Conservation (phyloP, 2,329 filamentous ascomycete genomes). For the Ophiostoma triangulosporum region DNA sequence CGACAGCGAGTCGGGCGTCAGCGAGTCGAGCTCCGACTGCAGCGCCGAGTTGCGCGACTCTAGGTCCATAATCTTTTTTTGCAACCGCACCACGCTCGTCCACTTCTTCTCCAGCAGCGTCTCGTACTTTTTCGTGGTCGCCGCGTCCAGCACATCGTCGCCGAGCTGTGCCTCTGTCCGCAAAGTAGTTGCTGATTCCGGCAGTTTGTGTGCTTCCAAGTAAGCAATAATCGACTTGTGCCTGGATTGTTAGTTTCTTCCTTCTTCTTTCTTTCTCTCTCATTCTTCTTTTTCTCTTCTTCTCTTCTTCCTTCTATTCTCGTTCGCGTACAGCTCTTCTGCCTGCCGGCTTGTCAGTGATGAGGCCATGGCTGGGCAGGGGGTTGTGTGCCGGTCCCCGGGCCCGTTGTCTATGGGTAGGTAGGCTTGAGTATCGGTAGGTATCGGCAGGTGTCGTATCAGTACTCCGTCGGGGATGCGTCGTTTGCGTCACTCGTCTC, state of each 20-base stretch:
- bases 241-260: conserved; percentile 29
- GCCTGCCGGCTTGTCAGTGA: conserved; percentile 48
- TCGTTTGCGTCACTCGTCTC: not conserved
- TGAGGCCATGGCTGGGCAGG: conserved; percentile 7
- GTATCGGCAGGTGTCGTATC: no score
- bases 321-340: conserved; percentile 63
- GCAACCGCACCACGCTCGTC: conserved; percentile 86
- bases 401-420: conserved; percentile 2
- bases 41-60: conserved; percentile 60
- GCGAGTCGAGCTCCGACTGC: conserved; percentile 72
- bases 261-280: not conserved
- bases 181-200: conserved; percentile 55
- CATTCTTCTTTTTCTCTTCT: not conserved
- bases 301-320: not conserved
- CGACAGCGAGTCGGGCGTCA: conserved; percentile 63
- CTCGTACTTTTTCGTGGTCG: conserved; percentile 87
- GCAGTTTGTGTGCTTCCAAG: conserved; percentile 58
- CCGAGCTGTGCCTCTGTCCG: conserved; percentile 65
- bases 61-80: conserved; percentile 97
- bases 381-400: conserved; percentile 7
- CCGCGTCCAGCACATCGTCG: conserved; percentile 52
- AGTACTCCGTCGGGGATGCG: not conserved
- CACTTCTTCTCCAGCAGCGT: conserved; percentile 94
- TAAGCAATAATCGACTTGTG: conserved; percentile 94
- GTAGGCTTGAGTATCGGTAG: not conserved